phyloP scores from a whole-genome alignment of 805 yeast genomes.

The Wickerhamomyces silvicola region DNA sequence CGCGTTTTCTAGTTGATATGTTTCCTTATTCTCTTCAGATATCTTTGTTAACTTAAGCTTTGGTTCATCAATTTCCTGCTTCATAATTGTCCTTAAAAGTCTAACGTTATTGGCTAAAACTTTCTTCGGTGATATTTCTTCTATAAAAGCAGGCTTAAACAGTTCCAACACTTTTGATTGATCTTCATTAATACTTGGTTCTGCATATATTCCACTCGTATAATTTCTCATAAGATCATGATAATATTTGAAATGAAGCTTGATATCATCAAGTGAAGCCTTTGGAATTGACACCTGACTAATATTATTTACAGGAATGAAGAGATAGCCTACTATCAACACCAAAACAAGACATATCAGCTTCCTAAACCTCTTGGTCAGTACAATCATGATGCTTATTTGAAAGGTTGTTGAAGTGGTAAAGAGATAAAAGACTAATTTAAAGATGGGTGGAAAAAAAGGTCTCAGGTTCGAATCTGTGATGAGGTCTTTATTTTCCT shows the following conservation, averaged over 20 bases:
- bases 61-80: conserved; percentile 23
- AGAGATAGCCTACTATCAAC: neutral
- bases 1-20: conserved; percentile 51
- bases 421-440: too few species aligned
- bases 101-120: conserved; percentile 10
- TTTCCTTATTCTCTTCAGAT: conserved; percentile 6
- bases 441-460: too few species aligned
- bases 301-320: conserved; percentile 5
- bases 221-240: conserved; percentile 18
- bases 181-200: conserved; percentile 1
- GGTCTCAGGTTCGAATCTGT: too few species aligned
- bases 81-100: conserved; percentile 4
- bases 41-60: conserved; percentile 12
- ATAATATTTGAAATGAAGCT: conserved; percentile 11
- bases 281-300: conserved; percentile 4
- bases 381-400: conserved; percentile 4
- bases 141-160: conserved; percentile 18
- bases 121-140: conserved; percentile 6
- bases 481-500: too few species aligned
- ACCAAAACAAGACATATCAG: conserved; percentile 1
- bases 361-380: conserved; percentile 13
- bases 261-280: conserved; percentile 6
- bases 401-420: too few species aligned
- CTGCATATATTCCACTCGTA: conserved; percentile 13
- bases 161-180: conserved; percentile 5